Conservation (phyloP, 2,329 filamentous ascomycete genomes). For the Pyrenophora seminiperda region DNA sequence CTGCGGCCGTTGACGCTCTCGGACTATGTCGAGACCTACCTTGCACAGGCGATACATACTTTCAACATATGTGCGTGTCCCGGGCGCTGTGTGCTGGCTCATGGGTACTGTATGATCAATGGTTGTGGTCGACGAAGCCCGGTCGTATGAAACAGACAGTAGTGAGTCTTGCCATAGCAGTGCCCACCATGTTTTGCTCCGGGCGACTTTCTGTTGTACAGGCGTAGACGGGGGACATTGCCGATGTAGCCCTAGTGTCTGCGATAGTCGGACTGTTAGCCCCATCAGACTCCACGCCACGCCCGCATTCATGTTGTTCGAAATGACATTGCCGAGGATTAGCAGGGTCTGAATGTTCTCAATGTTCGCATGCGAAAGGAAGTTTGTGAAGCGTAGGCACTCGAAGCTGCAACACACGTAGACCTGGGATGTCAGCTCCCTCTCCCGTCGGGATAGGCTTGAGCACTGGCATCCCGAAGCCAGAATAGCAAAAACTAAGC, state of each 20-base stretch:
- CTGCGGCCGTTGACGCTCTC: conserved; percentile 61
- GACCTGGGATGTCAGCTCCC: conserved; percentile 67
- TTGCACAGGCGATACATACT: conserved; percentile 62
- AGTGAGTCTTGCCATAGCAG: conserved; percentile 69
- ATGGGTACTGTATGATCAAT: conserved; percentile 53
- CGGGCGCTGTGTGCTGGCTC: conserved; percentile 51
- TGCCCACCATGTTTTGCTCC: conserved; percentile 60
- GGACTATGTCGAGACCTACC: conserved; percentile 65
- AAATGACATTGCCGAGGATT: conserved; percentile 66
- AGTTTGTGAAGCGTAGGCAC: conserved; percentile 67
- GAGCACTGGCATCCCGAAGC: conserved; percentile 67
- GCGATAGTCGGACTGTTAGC: conserved; percentile 64
- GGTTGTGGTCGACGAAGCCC: conserved; percentile 63
- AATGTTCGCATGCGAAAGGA: conserved; percentile 64
- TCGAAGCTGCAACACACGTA: conserved; percentile 70
- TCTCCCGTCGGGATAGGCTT: conserved; percentile 61
- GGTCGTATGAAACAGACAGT: conserved; percentile 67
- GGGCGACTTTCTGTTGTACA: conserved; percentile 49
- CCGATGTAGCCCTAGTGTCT: conserved; percentile 65
- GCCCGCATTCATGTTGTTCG: conserved; percentile 68
- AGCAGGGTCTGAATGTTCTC: conserved; percentile 67
- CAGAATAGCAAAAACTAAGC: conserved; percentile 65
- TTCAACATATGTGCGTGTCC: conserved; percentile 62
- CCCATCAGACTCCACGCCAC: conserved; percentile 66
- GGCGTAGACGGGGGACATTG: conserved; percentile 61